Evolutionary conservation across 2,329 filamentous ascomycete genomes (phyloP).

Genomic region (Phaeosphaeriaceae sp.): DNA sequence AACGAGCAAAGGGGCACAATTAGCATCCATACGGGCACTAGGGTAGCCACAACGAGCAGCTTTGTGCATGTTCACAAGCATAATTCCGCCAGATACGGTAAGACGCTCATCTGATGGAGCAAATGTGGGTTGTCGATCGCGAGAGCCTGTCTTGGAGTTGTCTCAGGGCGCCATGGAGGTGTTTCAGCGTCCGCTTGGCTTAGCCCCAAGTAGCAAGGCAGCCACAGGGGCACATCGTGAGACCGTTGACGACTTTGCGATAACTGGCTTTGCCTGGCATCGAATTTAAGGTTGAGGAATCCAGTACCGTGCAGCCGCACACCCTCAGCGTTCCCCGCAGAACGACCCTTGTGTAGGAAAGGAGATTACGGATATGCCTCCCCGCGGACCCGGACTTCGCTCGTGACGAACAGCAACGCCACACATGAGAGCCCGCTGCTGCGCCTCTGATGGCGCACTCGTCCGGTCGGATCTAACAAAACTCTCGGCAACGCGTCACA

Average conservation of each 20-base stretch:
- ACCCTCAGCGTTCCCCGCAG: constrained; percentile 24
- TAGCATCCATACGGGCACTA: constrained; percentile 23
- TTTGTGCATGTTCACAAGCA: constrained; percentile 12
- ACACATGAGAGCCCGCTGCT: constrained; percentile 18
- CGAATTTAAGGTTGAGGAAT: background rate
- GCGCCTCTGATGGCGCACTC: constrained; percentile 20
- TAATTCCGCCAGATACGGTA: constrained; percentile 30
- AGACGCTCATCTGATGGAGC: constrained; percentile 21
- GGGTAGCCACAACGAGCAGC: constrained; percentile 24
- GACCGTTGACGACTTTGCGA: constrained; percentile 21
- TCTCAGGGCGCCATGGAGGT: constrained; percentile 39
- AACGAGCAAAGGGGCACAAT: constrained; percentile 31
- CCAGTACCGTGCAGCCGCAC: background rate
- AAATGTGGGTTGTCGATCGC: constrained; percentile 31
- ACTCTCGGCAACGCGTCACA: constrained; percentile 10
- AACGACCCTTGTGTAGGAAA: constrained; percentile 2
- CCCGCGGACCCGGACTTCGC: background rate
- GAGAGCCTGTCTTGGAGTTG: constrained; percentile 40
- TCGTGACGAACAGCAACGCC: constrained; percentile 19
- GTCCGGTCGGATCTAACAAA: constrained; percentile 2
- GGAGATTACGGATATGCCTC: constrained; percentile 9
- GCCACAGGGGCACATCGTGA: constrained; percentile 35
- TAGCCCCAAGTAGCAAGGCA: constrained; percentile 29
- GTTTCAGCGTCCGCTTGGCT: constrained; percentile 45
- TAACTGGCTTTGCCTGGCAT: constrained; percentile 16